phyloP scores from a whole-genome alignment of 441 rosid genomes.

The Theobroma grandiflorum region DNA sequence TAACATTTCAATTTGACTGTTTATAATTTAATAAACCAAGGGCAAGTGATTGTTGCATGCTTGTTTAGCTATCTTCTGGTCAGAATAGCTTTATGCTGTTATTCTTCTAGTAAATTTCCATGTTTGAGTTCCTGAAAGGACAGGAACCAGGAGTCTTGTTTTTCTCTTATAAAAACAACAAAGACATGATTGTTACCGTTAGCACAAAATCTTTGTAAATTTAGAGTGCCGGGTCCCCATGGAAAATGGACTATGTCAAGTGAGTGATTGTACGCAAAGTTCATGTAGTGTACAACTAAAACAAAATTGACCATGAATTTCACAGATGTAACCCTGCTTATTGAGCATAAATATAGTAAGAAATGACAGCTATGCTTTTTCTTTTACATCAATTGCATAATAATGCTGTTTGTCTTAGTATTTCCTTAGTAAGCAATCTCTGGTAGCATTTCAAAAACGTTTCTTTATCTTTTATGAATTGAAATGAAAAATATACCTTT shows the following conservation, averaged over 20 bases:
- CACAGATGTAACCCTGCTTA: background rate
- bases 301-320: background rate
- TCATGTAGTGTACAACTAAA: background rate
- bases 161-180: background rate
- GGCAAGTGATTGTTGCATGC: constrained; percentile 13
- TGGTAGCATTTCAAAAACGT: background rate
- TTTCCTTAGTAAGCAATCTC: background rate
- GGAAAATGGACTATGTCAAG: background rate
- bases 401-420: background rate
- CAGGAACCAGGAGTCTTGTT: background rate
- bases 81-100: constrained; percentile 4
- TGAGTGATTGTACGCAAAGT: background rate
- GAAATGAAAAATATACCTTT: background rate
- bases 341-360: background rate
- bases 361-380: background rate
- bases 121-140: background rate
- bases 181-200: background rate
- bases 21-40: constrained; percentile 2
- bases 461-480: background rate
- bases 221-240: background rate
- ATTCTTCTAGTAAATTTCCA: background rate
- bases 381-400: background rate
- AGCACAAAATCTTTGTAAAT: background rate
- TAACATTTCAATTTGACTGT: background rate
- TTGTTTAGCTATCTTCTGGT: background rate